phyloP scores from a whole-genome alignment of 2,329 filamentous ascomycete species.

The Gnomoniopsis smithogilvyi region DNA sequence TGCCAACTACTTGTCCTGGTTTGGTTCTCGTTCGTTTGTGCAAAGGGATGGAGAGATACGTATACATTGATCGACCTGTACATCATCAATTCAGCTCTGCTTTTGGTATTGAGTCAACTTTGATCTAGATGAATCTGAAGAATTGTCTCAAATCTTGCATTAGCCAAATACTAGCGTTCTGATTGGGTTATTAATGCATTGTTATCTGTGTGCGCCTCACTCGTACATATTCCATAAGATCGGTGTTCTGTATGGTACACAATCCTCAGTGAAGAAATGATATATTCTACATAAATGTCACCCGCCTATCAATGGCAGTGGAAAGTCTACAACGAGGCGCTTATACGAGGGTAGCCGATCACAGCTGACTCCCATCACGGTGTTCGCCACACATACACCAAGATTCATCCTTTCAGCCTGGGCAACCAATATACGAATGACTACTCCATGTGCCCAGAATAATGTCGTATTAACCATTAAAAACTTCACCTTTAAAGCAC shows the following conservation, averaged over 20 bases:
- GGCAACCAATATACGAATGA: too few species aligned
- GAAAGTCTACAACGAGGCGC: too few species aligned
- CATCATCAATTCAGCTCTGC: background rate
- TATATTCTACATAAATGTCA: background rate
- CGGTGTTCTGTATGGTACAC: too few species aligned
- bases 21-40: background rate
- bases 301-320: background rate
- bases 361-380: too few species aligned
- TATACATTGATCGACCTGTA: background rate
- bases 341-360: too few species aligned
- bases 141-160: background rate
- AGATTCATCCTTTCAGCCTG: too few species aligned
- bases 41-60: background rate
- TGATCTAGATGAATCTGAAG: background rate
- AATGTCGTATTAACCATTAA: too few species aligned
- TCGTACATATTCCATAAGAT: background rate
- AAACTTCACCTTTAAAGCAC: too few species aligned
- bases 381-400: too few species aligned
- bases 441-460: too few species aligned
- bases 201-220: background rate
- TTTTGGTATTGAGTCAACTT: background rate
- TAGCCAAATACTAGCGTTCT: background rate
- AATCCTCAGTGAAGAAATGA: too few species aligned
- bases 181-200: background rate
- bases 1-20: background rate